phyloP scores from a whole-genome alignment of 768 basidiomycete genomes.

The Suillus hirtellus region DNA sequence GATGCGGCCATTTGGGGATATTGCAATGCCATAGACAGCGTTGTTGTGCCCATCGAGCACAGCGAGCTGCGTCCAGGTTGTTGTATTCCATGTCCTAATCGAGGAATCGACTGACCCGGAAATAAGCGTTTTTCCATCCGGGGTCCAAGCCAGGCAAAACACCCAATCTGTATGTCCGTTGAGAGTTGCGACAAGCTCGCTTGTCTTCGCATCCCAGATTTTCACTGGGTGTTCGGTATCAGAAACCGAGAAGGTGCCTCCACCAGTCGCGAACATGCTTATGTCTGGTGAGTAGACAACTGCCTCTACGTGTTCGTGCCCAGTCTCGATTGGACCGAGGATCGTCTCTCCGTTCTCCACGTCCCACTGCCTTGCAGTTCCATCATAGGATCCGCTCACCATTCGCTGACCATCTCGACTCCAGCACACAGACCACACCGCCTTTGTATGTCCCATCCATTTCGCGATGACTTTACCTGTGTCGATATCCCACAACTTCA shows the following conservation, averaged over 20 bases:
- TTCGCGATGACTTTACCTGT: neutral
- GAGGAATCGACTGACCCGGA: neutral
- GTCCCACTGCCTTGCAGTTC: neutral
- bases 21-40: neutral
- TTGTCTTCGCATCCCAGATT: neutral
- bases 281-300: neutral
- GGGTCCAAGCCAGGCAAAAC: neutral
- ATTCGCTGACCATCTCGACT: neutral
- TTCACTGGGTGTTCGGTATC: neutral
- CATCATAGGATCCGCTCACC: neutral
- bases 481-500: neutral
- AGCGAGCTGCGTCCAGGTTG: neutral
- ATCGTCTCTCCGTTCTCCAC: neutral
- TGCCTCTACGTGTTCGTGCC: neutral
- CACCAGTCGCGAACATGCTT: neutral
- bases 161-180: neutral
- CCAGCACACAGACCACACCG: neutral
- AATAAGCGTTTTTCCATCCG: neutral
- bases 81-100: neutral
- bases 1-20: neutral
- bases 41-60: neutral
- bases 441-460: neutral
- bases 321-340: neutral
- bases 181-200: neutral
- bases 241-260: neutral